phyloP scores from a whole-genome alignment of 176 grass and related monocot genomes.

The Oryza coarctata region DNA sequence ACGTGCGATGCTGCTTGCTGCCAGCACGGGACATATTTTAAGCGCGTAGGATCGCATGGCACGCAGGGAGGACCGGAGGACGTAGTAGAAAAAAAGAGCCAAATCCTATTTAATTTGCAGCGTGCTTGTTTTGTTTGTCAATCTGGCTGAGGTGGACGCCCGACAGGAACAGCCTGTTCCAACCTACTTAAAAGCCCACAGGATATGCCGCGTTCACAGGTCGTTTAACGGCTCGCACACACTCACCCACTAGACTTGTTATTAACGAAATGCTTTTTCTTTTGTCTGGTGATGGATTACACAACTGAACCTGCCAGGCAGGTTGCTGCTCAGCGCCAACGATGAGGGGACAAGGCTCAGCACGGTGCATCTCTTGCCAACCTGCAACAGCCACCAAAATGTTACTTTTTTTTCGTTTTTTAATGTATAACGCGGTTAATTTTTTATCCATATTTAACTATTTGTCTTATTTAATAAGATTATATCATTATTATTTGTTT shows the following conservation, averaged over 20 bases:
- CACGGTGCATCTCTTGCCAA: conserved; percentile 4
- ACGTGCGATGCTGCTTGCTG: neutral
- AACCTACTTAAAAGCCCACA: conserved; percentile 17
- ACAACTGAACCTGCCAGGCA: conserved; percentile 32
- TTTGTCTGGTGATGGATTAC: conserved; percentile 6
- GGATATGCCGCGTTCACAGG: neutral
- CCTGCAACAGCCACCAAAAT: neutral
- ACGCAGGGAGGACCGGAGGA: too few relatives aligned
- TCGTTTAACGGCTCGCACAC: conserved; percentile 28
- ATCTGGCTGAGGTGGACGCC: conserved; percentile 31
- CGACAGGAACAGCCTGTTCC: conserved; percentile 45
- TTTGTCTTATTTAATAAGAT: too few relatives aligned
- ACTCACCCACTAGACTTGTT: too few relatives aligned
- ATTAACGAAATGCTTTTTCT: too few relatives aligned
- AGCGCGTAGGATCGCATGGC: conserved; percentile 6
- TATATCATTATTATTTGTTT: too few relatives aligned
- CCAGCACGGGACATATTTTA: neutral
- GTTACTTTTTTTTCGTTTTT: too few relatives aligned
- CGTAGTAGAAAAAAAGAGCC: neutral
- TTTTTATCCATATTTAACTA: too few relatives aligned
- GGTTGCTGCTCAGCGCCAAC: neutral
- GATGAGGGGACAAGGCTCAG: neutral
- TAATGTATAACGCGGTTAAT: too few relatives aligned
- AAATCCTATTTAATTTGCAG: neutral
- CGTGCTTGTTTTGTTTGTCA: conserved; percentile 7